phyloP scores from a whole-genome alignment of 2,329 filamentous ascomycete species.

The Pestalotiopsis sp. region DNA sequence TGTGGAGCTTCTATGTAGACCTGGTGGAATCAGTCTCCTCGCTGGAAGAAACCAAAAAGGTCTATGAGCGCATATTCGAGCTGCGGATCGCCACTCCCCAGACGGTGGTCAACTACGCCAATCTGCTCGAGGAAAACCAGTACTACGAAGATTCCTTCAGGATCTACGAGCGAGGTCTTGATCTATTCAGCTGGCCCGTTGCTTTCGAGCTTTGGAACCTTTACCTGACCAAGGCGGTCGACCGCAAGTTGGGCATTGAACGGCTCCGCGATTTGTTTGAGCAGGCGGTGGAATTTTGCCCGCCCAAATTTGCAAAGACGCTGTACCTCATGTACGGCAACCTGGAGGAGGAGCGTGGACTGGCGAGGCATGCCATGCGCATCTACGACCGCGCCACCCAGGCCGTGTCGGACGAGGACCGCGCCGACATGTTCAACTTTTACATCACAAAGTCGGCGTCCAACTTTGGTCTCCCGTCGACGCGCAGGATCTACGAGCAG shows the following conservation, averaged over 20 bases:
- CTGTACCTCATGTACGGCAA: slow-evolving; percentile 99
- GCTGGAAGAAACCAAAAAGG: slow-evolving; percentile 87
- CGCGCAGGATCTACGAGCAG: slow-evolving; percentile 92
- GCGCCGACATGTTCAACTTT: slow-evolving; percentile 98
- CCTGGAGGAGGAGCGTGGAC: slow-evolving; percentile 90
- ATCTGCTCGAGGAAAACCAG: slow-evolving; percentile 88
- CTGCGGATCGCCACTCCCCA: slow-evolving; percentile 96
- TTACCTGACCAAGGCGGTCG: slow-evolving; percentile 95
- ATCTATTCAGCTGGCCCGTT: slow-evolving; percentile 98
- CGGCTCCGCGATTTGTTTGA: slow-evolving; percentile 93
- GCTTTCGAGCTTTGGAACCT: slow-evolving; percentile 99
- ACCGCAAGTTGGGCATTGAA: slow-evolving; percentile 94
- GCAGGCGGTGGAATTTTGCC: slow-evolving; percentile 92
- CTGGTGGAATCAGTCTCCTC: slow-evolving; percentile 93
- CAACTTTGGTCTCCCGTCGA: slow-evolving; percentile 96
- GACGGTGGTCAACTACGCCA: slow-evolving; percentile 98
- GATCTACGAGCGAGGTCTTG: slow-evolving; percentile 91
- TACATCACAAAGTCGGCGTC: slow-evolving; percentile 99
- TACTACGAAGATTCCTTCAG: slow-evolving; percentile 99
- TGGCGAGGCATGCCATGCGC: slow-evolving; percentile 95
- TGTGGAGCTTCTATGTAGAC: slow-evolving; percentile 99
- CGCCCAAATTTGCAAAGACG: slow-evolving; percentile 93
- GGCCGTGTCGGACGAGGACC: slow-evolving; percentile 91
- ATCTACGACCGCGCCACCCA: slow-evolving; percentile 98
- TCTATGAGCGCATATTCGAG: slow-evolving; percentile 98